Conservation (phyloP, 805 yeast genomes). For the Candida germanica region DNA sequence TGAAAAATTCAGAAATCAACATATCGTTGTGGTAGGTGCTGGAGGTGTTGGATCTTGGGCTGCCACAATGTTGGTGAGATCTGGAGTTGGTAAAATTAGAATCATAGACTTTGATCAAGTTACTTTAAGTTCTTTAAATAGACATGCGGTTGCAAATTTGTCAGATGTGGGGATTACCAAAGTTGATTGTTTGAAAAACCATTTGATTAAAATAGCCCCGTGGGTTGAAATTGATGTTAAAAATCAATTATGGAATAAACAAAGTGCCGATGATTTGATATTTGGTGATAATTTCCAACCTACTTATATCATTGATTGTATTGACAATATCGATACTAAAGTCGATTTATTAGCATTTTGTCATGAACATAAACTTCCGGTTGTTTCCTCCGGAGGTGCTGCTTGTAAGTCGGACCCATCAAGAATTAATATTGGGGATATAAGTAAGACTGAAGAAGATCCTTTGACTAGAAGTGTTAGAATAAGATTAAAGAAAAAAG, state of each 20-base stretch:
- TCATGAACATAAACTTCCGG: slow-evolving; percentile 54
- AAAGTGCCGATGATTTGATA: slow-evolving; percentile 60
- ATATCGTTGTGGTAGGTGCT: slow-evolving; percentile 81
- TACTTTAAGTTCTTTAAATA: slow-evolving; percentile 81
- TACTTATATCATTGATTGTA: slow-evolving; percentile 86
- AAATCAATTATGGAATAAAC: slow-evolving; percentile 73
- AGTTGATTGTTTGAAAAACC: slow-evolving; percentile 74
- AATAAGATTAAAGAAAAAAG: slow-evolving; percentile 74
- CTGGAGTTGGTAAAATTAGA: slow-evolving; percentile 78
- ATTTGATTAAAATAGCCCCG: slow-evolving; percentile 77
- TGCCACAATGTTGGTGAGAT: slow-evolving; percentile 83
- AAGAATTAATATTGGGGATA: slow-evolving; percentile 83
- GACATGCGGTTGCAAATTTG: slow-evolving; percentile 93
- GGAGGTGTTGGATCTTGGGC: slow-evolving; percentile 99
- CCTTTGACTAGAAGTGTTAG: slow-evolving; percentile 87
- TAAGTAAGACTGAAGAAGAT: slow-evolving; percentile 89
- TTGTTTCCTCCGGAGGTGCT: slow-evolving; percentile 94
- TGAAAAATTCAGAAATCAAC: slow-evolving; percentile 63
- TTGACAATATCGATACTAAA: slow-evolving; percentile 95
- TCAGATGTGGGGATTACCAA: slow-evolving; percentile 91
- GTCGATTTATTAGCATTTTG: slow-evolving; percentile 83
- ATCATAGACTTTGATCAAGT: slow-evolving; percentile 96
- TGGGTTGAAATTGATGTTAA: slow-evolving; percentile 82
- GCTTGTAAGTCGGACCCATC: slow-evolving; percentile 96
- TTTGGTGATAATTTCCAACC: slow-evolving; percentile 52